Percentiles rank a stretch among this genome's conserved stretches.
phyloP scores from a whole-genome alignment of 1,284 basidiomycete species.

The Inonotus hispidus region DNA sequence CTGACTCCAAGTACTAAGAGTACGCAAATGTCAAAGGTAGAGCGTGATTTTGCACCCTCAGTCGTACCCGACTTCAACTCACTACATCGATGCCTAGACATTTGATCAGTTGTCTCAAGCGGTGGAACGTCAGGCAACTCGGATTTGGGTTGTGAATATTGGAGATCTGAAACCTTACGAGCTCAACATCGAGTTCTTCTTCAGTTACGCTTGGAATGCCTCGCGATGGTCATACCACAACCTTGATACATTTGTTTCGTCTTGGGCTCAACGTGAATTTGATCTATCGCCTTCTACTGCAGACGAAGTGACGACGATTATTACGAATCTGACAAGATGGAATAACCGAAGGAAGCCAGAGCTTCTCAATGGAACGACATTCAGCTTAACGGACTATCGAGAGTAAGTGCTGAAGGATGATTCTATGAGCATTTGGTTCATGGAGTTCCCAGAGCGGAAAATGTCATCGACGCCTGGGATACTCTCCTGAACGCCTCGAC shows the following conservation, averaged over 20 bases:
- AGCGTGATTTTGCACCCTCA: background rate
- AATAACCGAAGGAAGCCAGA: slow-evolving; percentile 66
- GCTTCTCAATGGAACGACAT: slow-evolving; percentile 56
- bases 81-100: slow-evolving; percentile 31
- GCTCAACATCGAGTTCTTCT: slow-evolving; percentile 64
- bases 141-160: slow-evolving; percentile 58
- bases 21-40: slow-evolving; percentile 42
- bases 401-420: slow-evolving; percentile 43
- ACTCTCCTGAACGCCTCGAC: slow-evolving; percentile 45
- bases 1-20: slow-evolving; percentile 26
- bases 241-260: slow-evolving; percentile 45
- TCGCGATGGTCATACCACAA: slow-evolving; percentile 48
- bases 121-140: slow-evolving; percentile 49
- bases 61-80: background rate
- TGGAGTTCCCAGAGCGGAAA: slow-evolving; percentile 47
- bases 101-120: slow-evolving; percentile 60
- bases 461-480: slow-evolving; percentile 44
- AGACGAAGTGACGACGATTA: slow-evolving; percentile 42
- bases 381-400: slow-evolving; percentile 57
- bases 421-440: slow-evolving; percentile 6
- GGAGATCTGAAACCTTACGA: slow-evolving; percentile 74
- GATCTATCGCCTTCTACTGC: slow-evolving; percentile 38
- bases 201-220: slow-evolving; percentile 57
- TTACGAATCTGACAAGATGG: slow-evolving; percentile 54
- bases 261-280: slow-evolving; percentile 65